A percentile compares a stretch with the other conserved stretches of the same genome.
Evolutionary conservation across 2,329 filamentous ascomycete genomes (phyloP).

Genomic region (Cladosporium colombiae): DNA sequence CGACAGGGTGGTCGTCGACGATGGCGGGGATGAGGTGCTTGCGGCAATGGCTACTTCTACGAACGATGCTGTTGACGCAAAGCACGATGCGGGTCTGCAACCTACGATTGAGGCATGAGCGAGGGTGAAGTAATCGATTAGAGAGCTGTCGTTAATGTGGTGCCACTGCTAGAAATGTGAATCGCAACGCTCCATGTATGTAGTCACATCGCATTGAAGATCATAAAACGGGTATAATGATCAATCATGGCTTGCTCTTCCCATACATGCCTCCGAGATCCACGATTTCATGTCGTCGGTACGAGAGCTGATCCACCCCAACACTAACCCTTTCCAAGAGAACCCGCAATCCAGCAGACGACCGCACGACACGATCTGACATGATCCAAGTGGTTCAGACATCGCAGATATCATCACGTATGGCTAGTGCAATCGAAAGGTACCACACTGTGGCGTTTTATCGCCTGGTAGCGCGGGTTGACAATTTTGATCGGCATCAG

Average conservation of each 20-base stretch:
- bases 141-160: too few relatives aligned
- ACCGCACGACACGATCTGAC: not conserved
- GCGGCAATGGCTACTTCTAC: not conserved
- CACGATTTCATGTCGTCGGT: not conserved
- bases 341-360: not conserved
- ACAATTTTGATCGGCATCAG: too few relatives aligned
- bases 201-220: not conserved
- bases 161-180: not conserved
- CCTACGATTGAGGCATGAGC: not conserved
- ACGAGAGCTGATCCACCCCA: fast-evolving
- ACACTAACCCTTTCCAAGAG: not conserved
- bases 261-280: too few relatives aligned
- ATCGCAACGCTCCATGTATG: not conserved
- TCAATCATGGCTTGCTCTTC: not conserved
- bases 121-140: too few relatives aligned
- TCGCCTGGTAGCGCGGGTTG: too few relatives aligned
- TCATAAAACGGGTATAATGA: not conserved
- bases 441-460: too few relatives aligned
- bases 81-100: not conserved
- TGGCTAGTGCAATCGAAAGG: not conserved
- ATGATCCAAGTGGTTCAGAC: not conserved
- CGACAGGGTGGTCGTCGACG: not conserved
- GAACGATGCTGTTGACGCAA: not conserved
- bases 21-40: not conserved
- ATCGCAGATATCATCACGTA: not conserved